Conservation (phyloP, 2,329 filamentous ascomycete species). For the Pseudogymnoascus sp. region DNA sequence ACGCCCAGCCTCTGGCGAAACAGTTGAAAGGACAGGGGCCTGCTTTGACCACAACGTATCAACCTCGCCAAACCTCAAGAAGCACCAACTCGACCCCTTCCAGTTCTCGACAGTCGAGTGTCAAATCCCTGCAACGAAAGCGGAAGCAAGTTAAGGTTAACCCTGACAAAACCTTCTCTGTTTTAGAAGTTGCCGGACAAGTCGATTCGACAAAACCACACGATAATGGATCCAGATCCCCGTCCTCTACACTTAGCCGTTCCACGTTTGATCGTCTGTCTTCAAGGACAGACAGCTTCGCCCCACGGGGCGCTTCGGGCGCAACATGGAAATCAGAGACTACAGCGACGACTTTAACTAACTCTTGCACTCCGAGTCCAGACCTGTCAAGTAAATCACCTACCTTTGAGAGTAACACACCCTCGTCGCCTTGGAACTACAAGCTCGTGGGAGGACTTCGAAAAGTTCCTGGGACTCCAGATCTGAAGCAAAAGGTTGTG, state of each 20-base stretch:
- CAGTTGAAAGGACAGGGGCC: background rate
- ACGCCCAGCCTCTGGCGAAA: constrained; percentile 2
- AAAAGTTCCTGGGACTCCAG: constrained; percentile 30
- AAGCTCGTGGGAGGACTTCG: constrained; percentile 28
- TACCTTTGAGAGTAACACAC: constrained; percentile 27
- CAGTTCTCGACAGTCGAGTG: constrained; percentile 4
- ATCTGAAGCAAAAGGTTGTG: constrained; percentile 23
- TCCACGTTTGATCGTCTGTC: constrained; percentile 17
- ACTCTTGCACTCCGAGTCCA: constrained; percentile 16
- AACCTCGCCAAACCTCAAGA: background rate
- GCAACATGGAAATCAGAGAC: constrained; percentile 22
- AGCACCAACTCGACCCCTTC: constrained; percentile 7
- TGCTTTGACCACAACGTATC: background rate
- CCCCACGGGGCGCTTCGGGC: background rate
- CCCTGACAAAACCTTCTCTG: constrained; percentile 15
- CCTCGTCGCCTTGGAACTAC: constrained; percentile 27
- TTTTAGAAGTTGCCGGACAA: constrained; percentile 10
- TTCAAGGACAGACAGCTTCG: constrained; percentile 23
- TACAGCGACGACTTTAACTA: constrained; percentile 13
- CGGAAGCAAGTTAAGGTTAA: constrained; percentile 13
- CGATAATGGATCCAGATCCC: constrained; percentile 5
- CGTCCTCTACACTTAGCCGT: constrained; percentile 1
- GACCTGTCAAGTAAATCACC: constrained; percentile 20
- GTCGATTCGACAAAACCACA: background rate
- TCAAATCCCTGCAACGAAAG: constrained; percentile 4